Evolutionary conservation across 257 asterid genomes (phyloP).

Genomic region (Parsonsia alboflavescens): DNA sequence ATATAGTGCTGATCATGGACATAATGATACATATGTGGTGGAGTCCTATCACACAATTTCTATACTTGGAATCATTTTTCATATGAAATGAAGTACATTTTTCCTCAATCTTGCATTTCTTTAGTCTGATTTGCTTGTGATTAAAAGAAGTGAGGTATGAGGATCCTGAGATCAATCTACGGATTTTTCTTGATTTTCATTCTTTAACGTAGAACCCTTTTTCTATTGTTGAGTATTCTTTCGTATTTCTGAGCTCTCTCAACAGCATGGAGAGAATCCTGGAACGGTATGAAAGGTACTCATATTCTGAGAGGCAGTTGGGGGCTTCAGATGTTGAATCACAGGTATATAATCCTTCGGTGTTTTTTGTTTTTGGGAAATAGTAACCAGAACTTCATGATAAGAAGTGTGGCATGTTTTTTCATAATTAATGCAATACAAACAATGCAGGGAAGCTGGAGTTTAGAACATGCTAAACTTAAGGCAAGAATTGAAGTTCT

Average conservation of each 20-base stretch:
- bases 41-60: too few species aligned
- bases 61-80: neutral
- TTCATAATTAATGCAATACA: neutral
- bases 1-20: too few species aligned
- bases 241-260: neutral
- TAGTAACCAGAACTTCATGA: neutral
- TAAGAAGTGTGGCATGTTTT: neutral
- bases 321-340: slow-evolving; percentile 40
- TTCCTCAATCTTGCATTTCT: neutral
- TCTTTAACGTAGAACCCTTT: neutral
- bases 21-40: too few species aligned
- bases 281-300: slow-evolving; percentile 72
- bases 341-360: slow-evolving; percentile 30
- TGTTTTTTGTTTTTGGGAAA: neutral
- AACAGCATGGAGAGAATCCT: slow-evolving; percentile 85
- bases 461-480: slow-evolving; percentile 73
- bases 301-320: slow-evolving; percentile 59
- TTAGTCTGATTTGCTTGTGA: neutral
- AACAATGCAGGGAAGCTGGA: slow-evolving; percentile 61
- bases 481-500: slow-evolving; percentile 80
- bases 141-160: neutral
- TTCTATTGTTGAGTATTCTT: neutral
- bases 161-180: neutral
- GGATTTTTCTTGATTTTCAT: neutral
- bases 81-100: neutral